These are phyloP conservation scores for Sporothrix luriei DNA, from an alignment of 2,329 filamentous ascomycete species.

Conservation along the genomic window DNA sequence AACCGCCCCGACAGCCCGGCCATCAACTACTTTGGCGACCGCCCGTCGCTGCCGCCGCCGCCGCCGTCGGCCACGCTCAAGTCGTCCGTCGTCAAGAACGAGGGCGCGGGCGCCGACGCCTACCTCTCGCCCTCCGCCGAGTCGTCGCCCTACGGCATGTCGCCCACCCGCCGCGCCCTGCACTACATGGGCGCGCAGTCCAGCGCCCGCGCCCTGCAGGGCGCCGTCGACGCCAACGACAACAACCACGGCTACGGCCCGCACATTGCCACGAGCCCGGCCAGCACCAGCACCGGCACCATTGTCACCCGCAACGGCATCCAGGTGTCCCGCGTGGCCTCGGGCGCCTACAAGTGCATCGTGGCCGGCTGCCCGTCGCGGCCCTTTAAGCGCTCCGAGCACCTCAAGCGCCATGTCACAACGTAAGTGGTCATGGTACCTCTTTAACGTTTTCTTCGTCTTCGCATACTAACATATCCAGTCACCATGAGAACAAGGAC, in stretches of 20 bases:
- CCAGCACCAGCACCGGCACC: constrained; percentile 19
- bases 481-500: constrained; percentile 40
- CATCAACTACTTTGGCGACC: constrained; percentile 40
- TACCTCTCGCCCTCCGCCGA: constrained; percentile 25
- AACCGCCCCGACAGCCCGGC: constrained; percentile 33
- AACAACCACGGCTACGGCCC: constrained; percentile 23
- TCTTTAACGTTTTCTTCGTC: not conserved
- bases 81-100: constrained; percentile 33
- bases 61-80: constrained; percentile 34
- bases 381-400: constrained; percentile 57
- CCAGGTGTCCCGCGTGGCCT: constrained; percentile 38
- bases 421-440: constrained; percentile 47
- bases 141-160: constrained; percentile 14
- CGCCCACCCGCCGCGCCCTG: constrained; percentile 21
- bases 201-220: constrained; percentile 29
- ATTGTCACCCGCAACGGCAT: constrained; percentile 37
- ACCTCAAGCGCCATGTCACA: constrained; percentile 58
- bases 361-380: constrained; percentile 51
- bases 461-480: constrained; percentile 18
- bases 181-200: constrained; percentile 31
- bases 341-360: constrained; percentile 47
- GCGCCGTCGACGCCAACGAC: constrained; percentile 21
- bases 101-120: constrained; percentile 14
- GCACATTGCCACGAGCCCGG: constrained; percentile 16
- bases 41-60: constrained; percentile 32